Evolutionary conservation across 148 eudicot species (phyloP), one percentile per base, ranked within the genome.

Genomic region (Salicornia ramosissima): DNA sequence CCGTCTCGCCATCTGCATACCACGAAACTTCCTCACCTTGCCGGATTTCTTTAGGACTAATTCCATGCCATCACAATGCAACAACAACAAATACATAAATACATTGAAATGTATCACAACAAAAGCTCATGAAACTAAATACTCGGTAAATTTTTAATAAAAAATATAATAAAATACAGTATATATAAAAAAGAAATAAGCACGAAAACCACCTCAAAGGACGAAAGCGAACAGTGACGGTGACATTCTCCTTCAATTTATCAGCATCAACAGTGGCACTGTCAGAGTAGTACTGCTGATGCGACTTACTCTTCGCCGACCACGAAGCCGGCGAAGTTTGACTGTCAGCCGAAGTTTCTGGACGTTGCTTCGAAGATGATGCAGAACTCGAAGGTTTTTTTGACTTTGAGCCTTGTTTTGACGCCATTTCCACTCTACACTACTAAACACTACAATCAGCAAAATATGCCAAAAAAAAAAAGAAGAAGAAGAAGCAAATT

Each of bases 1-100:
- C 82, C 16, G 87, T 91, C 76, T 95, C 99, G 4, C 99, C 99
- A 68, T 95, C 99, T 6, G 99, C 99, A 70, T 94, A 94, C 99
- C 99, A 94, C 21, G 99, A 88, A 45, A 95, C 86, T 85, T 95
- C 99, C 82, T 95, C 99, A 16, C 99, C 99, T 33, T 82, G 93
- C 68, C 93, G 84, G 65, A 95, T 91, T 79, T 91, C 99, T 82
- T 91, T 85, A 22, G 88, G 99, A 83, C 99, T 91, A 77, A 42
- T 78, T 67, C 76, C 73, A 49, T 31, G 26, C 58, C 71, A 70
- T 73, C 69, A 61, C 31, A 71, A 69, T 0, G 26, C 36, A 40
- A 65, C 13, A 46, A 19, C 1, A 54, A 56, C 51, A 33, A 40
- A 12, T 19, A 22, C 15, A 45, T 40, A 1, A 31, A 62, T 14